Base-by-base conservation (phyloP, 768 basidiomycete genomes). In the Agaricus bisporus region DNA sequence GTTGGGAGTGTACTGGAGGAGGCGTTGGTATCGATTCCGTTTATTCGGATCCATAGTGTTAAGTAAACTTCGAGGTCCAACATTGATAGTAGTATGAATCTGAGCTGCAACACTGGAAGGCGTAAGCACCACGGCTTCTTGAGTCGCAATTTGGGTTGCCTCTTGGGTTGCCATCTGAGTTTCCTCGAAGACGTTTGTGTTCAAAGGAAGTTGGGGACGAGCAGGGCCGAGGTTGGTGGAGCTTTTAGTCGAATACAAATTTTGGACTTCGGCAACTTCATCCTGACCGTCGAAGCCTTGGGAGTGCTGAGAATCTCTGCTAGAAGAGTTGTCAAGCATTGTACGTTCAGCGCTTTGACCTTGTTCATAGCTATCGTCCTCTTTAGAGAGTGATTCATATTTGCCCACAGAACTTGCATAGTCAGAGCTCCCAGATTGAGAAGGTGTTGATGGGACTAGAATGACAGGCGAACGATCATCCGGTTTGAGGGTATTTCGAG, bases 381-480 rank as follows among this genome's bases (percentile, higher is more conserved):
- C 50, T 36, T 66, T 64, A 6, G 68, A 22, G n/a, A 36, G 29
- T 14, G 49, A 28, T 29, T 26, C 26, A 14, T 12, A 17, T 25
- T n/a, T 48, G 28, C 41, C 41, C 35, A 6, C 18, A 43, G 41
- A 26, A n/a, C 25, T 38, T 6, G 53, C 48, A 18, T 54, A 15
- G 17, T 54, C 53, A 25, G 53, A 54, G 39, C 68, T 67, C 29
- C 64, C 70, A 0, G 77, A 77, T 47, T 70, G 61, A 4, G 75
- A 75, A 2, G 83, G 83, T 43, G 83, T 85, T 36, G 76, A 68
- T 45, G 68, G 77, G 1, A 82, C 82, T n/a, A 83, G 62, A 14
- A 74, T 43, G 39, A 54, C 46, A 15, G 53, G 46, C 7, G 53
- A 37, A 25, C 14, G 18, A 10, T 54, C 25, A 39, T 58, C n/a